These are phyloP conservation scores for Domatiomyces globalis DNA, from an alignment of 2,329 filamentous ascomycete genomes.

Conservation along the genomic window DNA sequence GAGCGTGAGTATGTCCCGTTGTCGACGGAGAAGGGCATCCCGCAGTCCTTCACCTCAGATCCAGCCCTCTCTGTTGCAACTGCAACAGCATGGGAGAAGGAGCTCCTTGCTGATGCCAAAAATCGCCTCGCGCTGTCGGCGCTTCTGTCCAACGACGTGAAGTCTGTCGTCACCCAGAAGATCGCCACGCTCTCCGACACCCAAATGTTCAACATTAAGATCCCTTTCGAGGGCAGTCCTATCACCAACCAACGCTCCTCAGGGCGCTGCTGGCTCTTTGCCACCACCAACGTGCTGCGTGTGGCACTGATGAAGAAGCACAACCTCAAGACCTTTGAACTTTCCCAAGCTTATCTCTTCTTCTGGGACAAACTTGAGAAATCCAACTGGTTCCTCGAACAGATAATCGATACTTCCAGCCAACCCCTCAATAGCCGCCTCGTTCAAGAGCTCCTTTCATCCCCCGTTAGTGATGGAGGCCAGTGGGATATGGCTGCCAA, in stretches of 20 bases:
- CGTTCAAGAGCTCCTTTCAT: slow-evolving; percentile 52
- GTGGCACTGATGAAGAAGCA: slow-evolving; percentile 79
- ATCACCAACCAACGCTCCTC: slow-evolving; percentile 74
- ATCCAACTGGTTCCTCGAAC: slow-evolving; percentile 76
- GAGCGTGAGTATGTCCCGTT: slow-evolving; percentile 42
- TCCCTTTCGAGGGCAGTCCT: slow-evolving; percentile 66
- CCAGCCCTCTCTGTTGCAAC: slow-evolving; percentile 36
- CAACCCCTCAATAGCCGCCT: slow-evolving; percentile 60
- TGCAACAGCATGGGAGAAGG: slow-evolving; percentile 46
- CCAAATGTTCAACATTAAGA: slow-evolving; percentile 71
- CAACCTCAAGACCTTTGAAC: slow-evolving; percentile 61
- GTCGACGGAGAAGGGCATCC: slow-evolving; percentile 29
- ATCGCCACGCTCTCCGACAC: slow-evolving; percentile 52
- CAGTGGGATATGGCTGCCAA: slow-evolving; percentile 92
- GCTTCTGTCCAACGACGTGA: slow-evolving; percentile 53
- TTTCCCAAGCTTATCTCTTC: slow-evolving; percentile 79
- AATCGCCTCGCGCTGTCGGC: slow-evolving; percentile 64
- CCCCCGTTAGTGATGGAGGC: slow-evolving; percentile 65
- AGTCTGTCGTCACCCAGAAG: slow-evolving; percentile 50
- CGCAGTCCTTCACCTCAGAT: slow-evolving; percentile 17
- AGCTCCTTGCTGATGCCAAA: slow-evolving; percentile 50
- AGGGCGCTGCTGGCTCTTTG: slow-evolving; percentile 84
- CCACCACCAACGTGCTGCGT: slow-evolving; percentile 79
- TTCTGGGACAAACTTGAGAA: slow-evolving; percentile 95
- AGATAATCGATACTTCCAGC: slow-evolving; percentile 58